A percentile compares a stretch with the other conserved stretches of the same genome.
Conservation (phyloP, 345 rosid species). For the Microcos paniculata region DNA sequence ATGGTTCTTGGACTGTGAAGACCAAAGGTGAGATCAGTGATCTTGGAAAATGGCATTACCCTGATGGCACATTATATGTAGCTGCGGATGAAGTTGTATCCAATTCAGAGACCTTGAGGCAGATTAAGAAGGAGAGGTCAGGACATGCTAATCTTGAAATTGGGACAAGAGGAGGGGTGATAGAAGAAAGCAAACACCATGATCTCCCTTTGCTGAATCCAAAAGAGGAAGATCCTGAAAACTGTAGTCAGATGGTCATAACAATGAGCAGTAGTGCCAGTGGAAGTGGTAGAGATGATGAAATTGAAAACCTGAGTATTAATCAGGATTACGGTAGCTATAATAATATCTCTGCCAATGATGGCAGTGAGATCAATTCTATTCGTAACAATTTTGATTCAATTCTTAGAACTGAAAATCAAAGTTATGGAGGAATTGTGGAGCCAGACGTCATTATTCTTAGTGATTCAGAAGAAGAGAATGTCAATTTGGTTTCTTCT, state of each 20-base stretch:
- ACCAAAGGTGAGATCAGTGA: slow-evolving; percentile 23
- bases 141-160: slow-evolving; percentile 73
- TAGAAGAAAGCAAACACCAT: slow-evolving; percentile 74
- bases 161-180: slow-evolving; percentile 67
- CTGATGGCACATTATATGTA: slow-evolving; percentile 26
- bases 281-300: slow-evolving; percentile 83
- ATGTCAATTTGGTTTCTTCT: slow-evolving; percentile 18
- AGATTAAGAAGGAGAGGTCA: slow-evolving; percentile 59
- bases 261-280: slow-evolving; percentile 91
- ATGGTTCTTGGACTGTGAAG: slow-evolving; percentile 43
- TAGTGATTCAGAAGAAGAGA: slow-evolving; percentile 44
- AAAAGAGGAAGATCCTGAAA: slow-evolving; percentile 44
- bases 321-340: slow-evolving; percentile 69
- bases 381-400: slow-evolving; percentile 55
- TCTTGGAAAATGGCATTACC: slow-evolving; percentile 36
- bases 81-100: slow-evolving; percentile 12
- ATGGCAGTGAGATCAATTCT: slow-evolving; percentile 72
- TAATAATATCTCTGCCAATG: slow-evolving; percentile 49
- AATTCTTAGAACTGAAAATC: slow-evolving; percentile 43
- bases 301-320: slow-evolving; percentile 84
- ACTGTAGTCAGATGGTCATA: slow-evolving; percentile 45
- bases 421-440: slow-evolving; percentile 46
- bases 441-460: slow-evolving; percentile 61
- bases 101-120: slow-evolving; percentile 21
- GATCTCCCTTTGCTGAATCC: slow-evolving; percentile 56